Conservation (phyloP, 1,284 basidiomycete genomes). For the Pholiota adiposa region DNA sequence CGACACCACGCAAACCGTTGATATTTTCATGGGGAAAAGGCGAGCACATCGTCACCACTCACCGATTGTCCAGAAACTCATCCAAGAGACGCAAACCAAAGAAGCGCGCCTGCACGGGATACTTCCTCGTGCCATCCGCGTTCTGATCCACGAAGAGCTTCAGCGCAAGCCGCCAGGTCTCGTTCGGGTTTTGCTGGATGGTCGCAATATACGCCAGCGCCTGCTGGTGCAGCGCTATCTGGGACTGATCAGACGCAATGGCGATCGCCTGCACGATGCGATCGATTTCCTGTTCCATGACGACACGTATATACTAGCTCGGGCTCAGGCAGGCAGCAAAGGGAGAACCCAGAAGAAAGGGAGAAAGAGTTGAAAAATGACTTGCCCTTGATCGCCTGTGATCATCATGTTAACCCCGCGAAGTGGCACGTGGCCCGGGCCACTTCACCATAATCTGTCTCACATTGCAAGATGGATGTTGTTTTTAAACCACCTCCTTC, state of each 20-base stretch:
- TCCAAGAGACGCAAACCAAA: conserved; percentile 87
- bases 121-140: conserved; percentile 62
- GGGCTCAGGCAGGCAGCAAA: conserved; percentile 9
- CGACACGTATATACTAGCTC: conserved; percentile 21
- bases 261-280: conserved; percentile 83
- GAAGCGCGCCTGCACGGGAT: conserved; percentile 79
- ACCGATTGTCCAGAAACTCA: conserved; percentile 87
- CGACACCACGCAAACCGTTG: background rate
- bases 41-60: conserved; percentile 38
- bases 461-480: no score
- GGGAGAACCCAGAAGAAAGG: conserved; percentile 14
- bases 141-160: conserved; percentile 71
- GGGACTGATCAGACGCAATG: conserved; percentile 82
- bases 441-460: background rate
- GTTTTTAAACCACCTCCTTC: no score
- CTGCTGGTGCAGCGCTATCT: conserved; percentile 71
- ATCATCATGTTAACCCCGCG: conserved; percentile 8
- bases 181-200: conserved; percentile 75
- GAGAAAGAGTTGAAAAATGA: conserved; percentile 18
- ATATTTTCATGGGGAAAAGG: background rate
- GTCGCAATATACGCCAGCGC: conserved; percentile 82
- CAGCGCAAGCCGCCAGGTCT: conserved; percentile 82
- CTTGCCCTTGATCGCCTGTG: conserved; percentile 12
- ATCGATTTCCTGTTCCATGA: conserved; percentile 75
- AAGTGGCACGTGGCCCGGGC: conserved; percentile 18